Evolutionary conservation across 1,284 basidiomycete genomes (phyloP), one percentile per base, ranked within the genome.

Genomic region (Ceratobasidium sp.): DNA sequence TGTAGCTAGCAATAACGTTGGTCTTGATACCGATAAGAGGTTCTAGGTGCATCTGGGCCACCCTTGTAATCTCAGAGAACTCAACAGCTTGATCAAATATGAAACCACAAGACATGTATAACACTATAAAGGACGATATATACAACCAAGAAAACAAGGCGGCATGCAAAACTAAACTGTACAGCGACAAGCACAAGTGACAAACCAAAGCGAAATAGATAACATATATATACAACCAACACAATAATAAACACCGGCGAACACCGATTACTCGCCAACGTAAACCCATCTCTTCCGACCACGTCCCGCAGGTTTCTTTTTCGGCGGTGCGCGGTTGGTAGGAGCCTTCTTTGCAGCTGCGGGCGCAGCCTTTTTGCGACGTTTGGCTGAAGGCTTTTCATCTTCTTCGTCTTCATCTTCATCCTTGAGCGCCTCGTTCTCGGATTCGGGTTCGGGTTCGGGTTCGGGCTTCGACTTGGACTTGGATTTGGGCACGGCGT

Each of bases 351-450:
- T 53, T 15, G 60, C 13, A 3, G 40, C 23, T 3, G 58, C 7
- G 28, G 13, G 10, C 53, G n/a, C n/a, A n/a, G n/a, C n/a, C n/a
- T n/a, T n/a, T n/a, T 61, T 61, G 42, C 39, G 42, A 39, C 71
- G 56, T 40, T 73, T 73, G 26, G 56, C 26, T 5, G 58, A 44
- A 2, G 58, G 56, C 10, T 20, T 26, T 12, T 26, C 33, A 15
- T 63, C 71, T 18, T 73, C 71, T 63, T 76, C 73, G 12, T 61
- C 70, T 15, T 72, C 70, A 13, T 61, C 58, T 42, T 40, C 49
- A 23, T 69, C 67, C 49, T 69, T 12, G n/a, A n/a, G n/a, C n/a
- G n/a, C n/a, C n/a, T n/a, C n/a, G n/a, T n/a, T n/a, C n/a, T n/a
- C n/a, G n/a, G n/a, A n/a, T n/a, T n/a, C n/a, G n/a, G n/a, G n/a